Evolutionary conservation across 2,329 filamentous ascomycete genomes (phyloP), one percentile per base, ranked within the genome.

Genomic region (Trichoderma pleuroti): DNA sequence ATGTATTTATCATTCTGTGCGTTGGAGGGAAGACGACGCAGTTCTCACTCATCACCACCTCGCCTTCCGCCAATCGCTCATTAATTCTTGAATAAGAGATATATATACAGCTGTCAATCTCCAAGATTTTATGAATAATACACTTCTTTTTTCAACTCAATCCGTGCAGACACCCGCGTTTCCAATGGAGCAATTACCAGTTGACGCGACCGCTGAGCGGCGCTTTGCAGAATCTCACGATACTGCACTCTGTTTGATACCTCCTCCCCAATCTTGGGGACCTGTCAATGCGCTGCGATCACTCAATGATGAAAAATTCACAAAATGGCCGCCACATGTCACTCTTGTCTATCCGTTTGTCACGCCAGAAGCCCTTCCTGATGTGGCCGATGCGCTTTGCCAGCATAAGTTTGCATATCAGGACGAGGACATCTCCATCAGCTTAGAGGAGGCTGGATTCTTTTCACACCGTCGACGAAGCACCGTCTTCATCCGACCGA

Each of bases 281-380:
- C 74, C 84, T 4, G 77, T 90, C 65, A 84, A 91, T 73, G 79
- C 80, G 16, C 78, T 92, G 4, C 86, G 90, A 57, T 83, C 81
- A n/a, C 80, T 89, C 14, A 89, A 92, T 78, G 90, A 92, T 77
- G 88, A 87, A 72, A 83, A 85, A 0, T 86, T 86, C 73, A 81
- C 81, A 30, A 87, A 83, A 78, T 92, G 90, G 90, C 89, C 90
- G 4, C 87, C 89, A 14, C 90, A 92, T 74, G 76, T 92, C 75
- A 92, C 91, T 74, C 78, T 92, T 30, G 74, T 91, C 26, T 92
- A 92, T 75, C 90, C 90, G 0, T 92, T 91, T 76, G 87, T 91
- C 8, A 76, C 79, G 3, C 79, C 82, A 0, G 83, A 86, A 3
- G 74, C 74, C 10, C 81, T 92, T 2, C 74, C 79, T 1, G 74